Conservation (phyloP, 257 asterid genomes). For the Echium plantagineum region DNA sequence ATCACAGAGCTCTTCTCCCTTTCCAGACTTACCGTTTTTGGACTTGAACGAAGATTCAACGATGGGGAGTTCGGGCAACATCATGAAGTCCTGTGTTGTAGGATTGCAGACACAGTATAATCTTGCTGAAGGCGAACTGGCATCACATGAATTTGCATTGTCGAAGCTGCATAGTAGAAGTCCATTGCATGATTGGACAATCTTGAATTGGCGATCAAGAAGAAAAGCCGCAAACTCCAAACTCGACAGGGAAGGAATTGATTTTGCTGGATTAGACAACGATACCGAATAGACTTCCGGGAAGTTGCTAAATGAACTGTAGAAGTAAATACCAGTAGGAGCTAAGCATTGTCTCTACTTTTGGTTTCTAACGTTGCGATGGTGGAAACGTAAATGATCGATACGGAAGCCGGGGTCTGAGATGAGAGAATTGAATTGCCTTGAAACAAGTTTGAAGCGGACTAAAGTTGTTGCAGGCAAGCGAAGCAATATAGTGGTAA, state of each 20-base stretch:
- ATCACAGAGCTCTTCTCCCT: no score
- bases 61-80: not conserved
- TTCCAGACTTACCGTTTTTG: no score
- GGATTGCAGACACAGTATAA: not conserved
- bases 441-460: not conserved
- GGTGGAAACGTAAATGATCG: not conserved
- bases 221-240: not conserved
- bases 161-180: not conserved
- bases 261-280: not conserved
- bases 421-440: not conserved
- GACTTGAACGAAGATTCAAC: not conserved
- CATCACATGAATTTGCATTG: no score
- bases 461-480: not conserved
- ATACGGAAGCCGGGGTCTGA: not conserved
- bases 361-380: no score
- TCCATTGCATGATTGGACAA: not conserved
- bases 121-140: not conserved
- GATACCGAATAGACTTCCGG: not conserved
- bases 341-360: not conserved
- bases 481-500: not conserved
- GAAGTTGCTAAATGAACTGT: not conserved
- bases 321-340: not conserved
- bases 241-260: not conserved
- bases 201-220: not conserved
- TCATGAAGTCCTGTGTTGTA: not conserved